These are phyloP conservation scores for Singerocomus inundabilis DNA, from an alignment of 1,284 basidiomycete species.

Conservation along the genomic window DNA sequence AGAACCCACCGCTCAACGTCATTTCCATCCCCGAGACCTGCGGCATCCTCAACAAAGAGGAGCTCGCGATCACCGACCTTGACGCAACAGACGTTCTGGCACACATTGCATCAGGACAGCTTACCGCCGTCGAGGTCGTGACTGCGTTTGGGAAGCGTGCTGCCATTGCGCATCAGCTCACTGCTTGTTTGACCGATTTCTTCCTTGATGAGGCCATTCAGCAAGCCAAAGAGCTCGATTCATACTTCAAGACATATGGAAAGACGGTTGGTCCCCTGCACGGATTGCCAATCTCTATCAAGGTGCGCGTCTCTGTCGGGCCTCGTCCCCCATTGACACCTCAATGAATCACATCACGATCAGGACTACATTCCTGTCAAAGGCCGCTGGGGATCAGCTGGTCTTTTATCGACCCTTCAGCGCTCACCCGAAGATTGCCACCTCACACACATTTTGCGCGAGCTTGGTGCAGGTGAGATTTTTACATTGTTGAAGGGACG, in stretches of 20 bases:
- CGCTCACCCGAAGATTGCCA: constrained; percentile 26
- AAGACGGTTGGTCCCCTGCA: constrained; percentile 46
- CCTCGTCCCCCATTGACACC: not conserved
- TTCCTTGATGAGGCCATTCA: constrained; percentile 36
- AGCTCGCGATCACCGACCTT: constrained; percentile 45
- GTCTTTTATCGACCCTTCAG: constrained; percentile 33
- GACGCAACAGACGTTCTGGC: constrained; percentile 28
- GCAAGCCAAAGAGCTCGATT: constrained; percentile 42
- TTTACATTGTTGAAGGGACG: not conserved
- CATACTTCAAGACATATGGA: constrained; percentile 35
- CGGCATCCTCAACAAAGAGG: constrained; percentile 39
- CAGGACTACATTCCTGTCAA: constrained; percentile 44
- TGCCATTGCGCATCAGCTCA: constrained; percentile 31
- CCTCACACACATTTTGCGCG: constrained; percentile 27
- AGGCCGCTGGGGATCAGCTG: constrained; percentile 42
- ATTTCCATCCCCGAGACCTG: constrained; percentile 35
- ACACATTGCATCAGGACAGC: constrained; percentile 19
- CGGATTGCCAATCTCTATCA: constrained; percentile 50
- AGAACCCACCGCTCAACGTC: constrained; percentile 28
- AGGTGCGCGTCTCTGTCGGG: constrained; percentile 22
- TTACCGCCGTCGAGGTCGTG: constrained; percentile 28
- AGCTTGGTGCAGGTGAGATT: constrained; percentile 34
- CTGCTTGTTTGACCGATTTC: constrained; percentile 30
- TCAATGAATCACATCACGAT: not conserved
- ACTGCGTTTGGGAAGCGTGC: constrained; percentile 33